phyloP scores from a whole-genome alignment of 1,139 yeast species.

The Pichia terricola region DNA sequence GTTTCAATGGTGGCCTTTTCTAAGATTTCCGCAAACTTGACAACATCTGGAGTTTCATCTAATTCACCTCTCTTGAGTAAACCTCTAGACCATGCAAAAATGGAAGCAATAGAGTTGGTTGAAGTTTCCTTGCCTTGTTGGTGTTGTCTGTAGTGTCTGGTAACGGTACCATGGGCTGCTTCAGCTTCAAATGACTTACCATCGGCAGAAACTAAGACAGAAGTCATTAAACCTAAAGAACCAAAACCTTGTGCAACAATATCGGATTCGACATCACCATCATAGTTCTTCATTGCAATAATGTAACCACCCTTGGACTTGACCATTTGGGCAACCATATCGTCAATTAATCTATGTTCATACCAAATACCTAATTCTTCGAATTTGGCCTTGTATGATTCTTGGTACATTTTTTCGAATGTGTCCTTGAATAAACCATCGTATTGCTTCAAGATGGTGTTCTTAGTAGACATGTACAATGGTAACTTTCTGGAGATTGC shows the following conservation, averaged over 20 bases:
- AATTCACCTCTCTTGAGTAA: constrained; percentile 70
- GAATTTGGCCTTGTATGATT: constrained; percentile 46
- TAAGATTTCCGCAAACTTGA: constrained; percentile 52
- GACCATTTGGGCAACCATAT: constrained; percentile 85
- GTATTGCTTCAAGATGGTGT: constrained; percentile 71
- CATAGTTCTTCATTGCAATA: constrained; percentile 77
- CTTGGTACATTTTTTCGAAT: constrained; percentile 56
- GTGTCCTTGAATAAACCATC: constrained; percentile 79
- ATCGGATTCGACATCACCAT: constrained; percentile 81
- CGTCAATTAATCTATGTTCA: constrained; percentile 77
- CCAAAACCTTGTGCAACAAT: constrained; percentile 86
- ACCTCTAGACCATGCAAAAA: constrained; percentile 85
- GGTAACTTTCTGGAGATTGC: constrained; percentile 60
- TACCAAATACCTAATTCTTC: constrained; percentile 65
- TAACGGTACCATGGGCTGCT: constrained; percentile 85
- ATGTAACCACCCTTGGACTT: constrained; percentile 78
- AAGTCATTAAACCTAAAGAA: constrained; percentile 75
- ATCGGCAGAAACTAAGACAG: constrained; percentile 77
- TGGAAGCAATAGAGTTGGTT: constrained; percentile 77
- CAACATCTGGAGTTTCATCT: constrained; percentile 63
- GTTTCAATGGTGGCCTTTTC: constrained; percentile 66
- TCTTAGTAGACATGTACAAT: constrained; percentile 64
- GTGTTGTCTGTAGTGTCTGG: constrained; percentile 77
- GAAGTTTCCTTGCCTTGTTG: constrained; percentile 81
- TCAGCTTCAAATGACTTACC: constrained; percentile 77